Conservation (phyloP, 2,329 filamentous ascomycete species). For the Lachnellula subtilissima region DNA sequence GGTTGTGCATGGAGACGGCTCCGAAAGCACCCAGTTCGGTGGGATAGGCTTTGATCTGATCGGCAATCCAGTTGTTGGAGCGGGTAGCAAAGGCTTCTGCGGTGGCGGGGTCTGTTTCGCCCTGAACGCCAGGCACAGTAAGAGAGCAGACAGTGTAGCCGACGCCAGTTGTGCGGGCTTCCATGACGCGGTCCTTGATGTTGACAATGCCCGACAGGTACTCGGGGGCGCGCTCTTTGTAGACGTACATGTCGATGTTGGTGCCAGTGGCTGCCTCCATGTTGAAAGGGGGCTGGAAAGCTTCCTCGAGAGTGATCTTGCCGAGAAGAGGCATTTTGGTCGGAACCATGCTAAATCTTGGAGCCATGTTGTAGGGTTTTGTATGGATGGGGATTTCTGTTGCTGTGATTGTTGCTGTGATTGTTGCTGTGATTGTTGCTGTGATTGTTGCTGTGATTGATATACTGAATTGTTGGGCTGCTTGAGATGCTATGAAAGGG, state of each 20-base stretch:
- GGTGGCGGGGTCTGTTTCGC: constrained; percentile 38
- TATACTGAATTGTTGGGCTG: too few species aligned
- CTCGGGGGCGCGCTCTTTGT: constrained; percentile 51
- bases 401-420: too few species aligned
- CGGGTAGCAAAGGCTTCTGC: constrained; percentile 40
- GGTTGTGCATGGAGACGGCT: constrained; percentile 49
- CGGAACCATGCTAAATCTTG: too few species aligned
- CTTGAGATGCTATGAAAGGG: too few species aligned
- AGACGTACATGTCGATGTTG: constrained; percentile 55
- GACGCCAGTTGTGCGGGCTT: constrained; percentile 44
- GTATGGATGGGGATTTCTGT: too few species aligned
- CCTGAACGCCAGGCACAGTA: constrained; percentile 46
- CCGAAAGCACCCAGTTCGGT: constrained; percentile 44
- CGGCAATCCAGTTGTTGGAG: constrained; percentile 26
- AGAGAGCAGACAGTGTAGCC: constrained; percentile 46
- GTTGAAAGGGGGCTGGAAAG: constrained; percentile 55
- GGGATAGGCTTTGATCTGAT: constrained; percentile 23
- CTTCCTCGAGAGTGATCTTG: constrained; percentile 59
- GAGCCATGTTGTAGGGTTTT: too few species aligned
- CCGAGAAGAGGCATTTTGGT: constrained; percentile 34
- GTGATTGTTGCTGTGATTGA: too few species aligned
- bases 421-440: too few species aligned
- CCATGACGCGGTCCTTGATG: constrained; percentile 32
- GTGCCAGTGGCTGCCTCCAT: constrained; percentile 56
- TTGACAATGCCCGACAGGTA: constrained; percentile 48